Evolutionary conservation across 192 early-diverging fungal genomes (phyloP).

Genomic region (Coemansia sp.): DNA sequence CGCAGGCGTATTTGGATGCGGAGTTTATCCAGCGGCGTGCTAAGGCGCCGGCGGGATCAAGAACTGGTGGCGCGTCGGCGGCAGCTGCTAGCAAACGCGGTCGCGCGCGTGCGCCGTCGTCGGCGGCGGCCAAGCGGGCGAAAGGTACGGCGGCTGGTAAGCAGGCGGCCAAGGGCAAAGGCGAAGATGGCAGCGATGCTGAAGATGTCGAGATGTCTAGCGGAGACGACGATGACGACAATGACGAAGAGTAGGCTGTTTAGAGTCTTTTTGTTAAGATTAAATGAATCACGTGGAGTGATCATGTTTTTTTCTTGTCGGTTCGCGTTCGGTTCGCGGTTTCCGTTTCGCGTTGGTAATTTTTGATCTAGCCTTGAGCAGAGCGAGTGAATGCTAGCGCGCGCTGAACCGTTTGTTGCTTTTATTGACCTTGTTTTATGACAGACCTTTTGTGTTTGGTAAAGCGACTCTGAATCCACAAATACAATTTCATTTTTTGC

Average conservation of each 20-base stretch:
- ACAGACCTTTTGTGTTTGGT: too few species aligned
- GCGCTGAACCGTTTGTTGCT: too few species aligned
- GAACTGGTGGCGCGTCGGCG: constrained; percentile 4
- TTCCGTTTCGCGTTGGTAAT: too few species aligned
- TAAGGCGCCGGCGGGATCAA: constrained; percentile 19
- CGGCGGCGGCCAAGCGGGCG: constrained; percentile 3
- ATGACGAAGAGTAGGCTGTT: constrained; percentile 21
- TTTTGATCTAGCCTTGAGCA: too few species aligned
- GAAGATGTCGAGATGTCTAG: constrained; percentile 23
- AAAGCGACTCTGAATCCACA: too few species aligned
- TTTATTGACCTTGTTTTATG: too few species aligned
- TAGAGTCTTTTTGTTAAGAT: too few species aligned
- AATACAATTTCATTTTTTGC: too few species aligned
- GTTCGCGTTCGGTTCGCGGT: too few species aligned
- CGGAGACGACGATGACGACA: constrained; percentile 5
- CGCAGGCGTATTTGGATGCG: constrained; percentile 22
- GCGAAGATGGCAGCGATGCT: background rate
- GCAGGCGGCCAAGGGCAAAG: constrained; percentile 6
- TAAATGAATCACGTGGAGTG: too few species aligned
- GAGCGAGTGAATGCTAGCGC: too few species aligned
- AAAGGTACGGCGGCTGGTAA: constrained; percentile 13
- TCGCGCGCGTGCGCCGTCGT: constrained; percentile 2
- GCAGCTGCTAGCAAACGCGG: constrained; percentile 19
- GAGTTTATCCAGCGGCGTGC: constrained; percentile 35
- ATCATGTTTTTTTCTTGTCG: too few species aligned